Percentiles rank a stretch among this genome's conserved stretches.
Evolutionary conservation across 306 rosid species (phyloP).

Genomic region (Inga laurina): DNA sequence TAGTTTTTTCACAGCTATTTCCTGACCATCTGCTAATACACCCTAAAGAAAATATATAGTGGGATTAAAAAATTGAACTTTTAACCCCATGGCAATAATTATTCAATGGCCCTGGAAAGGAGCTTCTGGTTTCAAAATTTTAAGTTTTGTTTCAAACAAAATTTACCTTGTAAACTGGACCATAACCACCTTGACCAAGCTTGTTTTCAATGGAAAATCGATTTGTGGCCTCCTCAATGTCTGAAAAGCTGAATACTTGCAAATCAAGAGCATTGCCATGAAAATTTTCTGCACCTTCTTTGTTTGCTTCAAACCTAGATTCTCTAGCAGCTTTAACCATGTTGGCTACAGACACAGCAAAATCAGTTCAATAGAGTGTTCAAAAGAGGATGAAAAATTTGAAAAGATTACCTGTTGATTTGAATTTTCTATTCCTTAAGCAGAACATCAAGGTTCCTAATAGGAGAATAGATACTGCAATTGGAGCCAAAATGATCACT

Average conservation of each 20-base stretch:
- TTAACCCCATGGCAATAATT: too few species aligned
- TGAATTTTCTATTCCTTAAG: background rate
- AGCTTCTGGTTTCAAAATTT: background rate
- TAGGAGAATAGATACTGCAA: background rate
- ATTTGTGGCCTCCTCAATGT: constrained; percentile 34
- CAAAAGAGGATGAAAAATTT: background rate
- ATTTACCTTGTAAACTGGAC: too few species aligned
- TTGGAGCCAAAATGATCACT: constrained; percentile 20
- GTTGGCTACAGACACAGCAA: background rate
- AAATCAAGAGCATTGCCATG: constrained; percentile 28
- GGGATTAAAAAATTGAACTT: too few species aligned
- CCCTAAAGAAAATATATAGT: constrained; percentile 26
- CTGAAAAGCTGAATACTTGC: constrained; percentile 18
- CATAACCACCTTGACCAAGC: constrained; percentile 25
- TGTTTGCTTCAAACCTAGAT: background rate
- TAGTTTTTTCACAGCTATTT: constrained; percentile 53
- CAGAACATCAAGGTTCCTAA: background rate
- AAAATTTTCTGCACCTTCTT: constrained; percentile 27
- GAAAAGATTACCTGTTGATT: constrained; percentile 5
- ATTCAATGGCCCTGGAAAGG: background rate
- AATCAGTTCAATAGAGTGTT: background rate
- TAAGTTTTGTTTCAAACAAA: too few species aligned
- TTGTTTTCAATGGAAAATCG: constrained; percentile 33
- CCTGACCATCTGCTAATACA: constrained; percentile 32
- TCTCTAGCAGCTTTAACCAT: background rate